Evolutionary conservation across 2,329 filamentous ascomycete species (phyloP).

Genomic region (Tolypocladium paradoxum): DNA sequence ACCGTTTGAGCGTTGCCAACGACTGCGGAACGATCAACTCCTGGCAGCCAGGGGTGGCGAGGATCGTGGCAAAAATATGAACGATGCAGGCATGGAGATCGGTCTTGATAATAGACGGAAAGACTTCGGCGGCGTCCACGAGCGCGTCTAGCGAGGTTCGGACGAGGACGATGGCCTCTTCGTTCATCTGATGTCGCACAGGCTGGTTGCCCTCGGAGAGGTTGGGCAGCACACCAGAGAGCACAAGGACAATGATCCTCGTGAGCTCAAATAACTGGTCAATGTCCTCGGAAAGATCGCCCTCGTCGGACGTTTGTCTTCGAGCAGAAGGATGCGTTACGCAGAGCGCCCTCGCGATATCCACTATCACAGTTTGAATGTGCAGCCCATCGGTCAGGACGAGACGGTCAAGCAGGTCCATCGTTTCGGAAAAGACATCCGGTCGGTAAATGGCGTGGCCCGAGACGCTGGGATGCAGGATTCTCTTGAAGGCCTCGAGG

Average conservation of each 20-base stretch:
- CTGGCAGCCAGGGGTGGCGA: conserved; percentile 77
- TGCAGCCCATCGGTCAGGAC: conserved; percentile 83
- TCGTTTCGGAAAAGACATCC: conserved; percentile 91
- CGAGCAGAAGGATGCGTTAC: conserved; percentile 85
- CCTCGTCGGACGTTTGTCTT: conserved; percentile 42
- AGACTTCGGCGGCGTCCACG: conserved; percentile 89
- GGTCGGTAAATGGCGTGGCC: conserved; percentile 95
- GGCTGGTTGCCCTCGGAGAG: conserved; percentile 55
- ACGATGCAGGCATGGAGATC: conserved; percentile 94
- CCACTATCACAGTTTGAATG: conserved; percentile 85
- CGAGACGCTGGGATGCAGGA: conserved; percentile 84
- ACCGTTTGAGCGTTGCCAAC: conserved; percentile 83
- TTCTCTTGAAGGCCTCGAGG: conserved; percentile 84
- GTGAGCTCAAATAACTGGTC: conserved; percentile 97
- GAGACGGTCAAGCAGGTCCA: conserved; percentile 87
- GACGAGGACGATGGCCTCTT: conserved; percentile 75
- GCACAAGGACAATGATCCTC: conserved; percentile 85
- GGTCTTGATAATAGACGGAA: conserved; percentile 91
- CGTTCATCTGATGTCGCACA: conserved; percentile 68
- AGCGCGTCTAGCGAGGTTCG: conserved; percentile 74
- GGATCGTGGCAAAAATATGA: conserved; percentile 89
- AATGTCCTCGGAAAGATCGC: conserved; percentile 87
- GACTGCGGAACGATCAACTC: conserved; percentile 80
- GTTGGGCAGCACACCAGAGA: conserved; percentile 80
- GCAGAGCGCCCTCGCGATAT: conserved; percentile 84